A percentile compares a stretch with the other conserved stretches of the same genome.
These are phyloP conservation scores for Celoporthe dispersa DNA, from an alignment of 2,329 filamentous ascomycete species.

Conservation along the genomic window DNA sequence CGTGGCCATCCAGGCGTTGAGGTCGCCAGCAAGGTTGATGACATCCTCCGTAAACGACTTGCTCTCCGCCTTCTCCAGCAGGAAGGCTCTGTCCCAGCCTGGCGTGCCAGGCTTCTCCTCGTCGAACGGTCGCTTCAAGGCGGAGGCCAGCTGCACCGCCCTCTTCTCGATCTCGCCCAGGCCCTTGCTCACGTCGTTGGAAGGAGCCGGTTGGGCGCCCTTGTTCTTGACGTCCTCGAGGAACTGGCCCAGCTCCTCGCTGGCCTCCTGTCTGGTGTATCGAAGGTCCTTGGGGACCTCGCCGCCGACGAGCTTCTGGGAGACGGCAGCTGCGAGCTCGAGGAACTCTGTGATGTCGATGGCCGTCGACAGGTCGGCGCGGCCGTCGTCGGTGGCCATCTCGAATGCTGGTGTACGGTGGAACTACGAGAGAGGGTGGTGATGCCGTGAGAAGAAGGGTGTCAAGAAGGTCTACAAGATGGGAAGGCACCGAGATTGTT, in stretches of 20 bases:
- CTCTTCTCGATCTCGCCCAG: neutral
- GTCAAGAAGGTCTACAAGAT: neutral
- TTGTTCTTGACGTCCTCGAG: neutral
- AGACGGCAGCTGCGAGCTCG: neutral
- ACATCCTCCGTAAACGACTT: neutral
- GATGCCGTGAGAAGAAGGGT: neutral
- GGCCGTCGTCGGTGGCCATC: neutral
- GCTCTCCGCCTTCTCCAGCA: neutral
- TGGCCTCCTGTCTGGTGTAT: neutral
- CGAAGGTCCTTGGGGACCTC: neutral
- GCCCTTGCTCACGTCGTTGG: neutral
- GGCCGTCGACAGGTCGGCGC: neutral
- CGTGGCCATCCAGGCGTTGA: neutral
- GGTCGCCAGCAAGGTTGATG: neutral
- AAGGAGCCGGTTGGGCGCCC: neutral
- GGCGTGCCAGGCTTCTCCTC: neutral
- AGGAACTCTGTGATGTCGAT: neutral
- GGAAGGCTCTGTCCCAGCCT: neutral
- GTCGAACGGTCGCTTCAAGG: neutral
- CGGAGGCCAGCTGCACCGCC: neutral
- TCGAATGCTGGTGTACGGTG: neutral
- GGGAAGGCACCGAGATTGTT: neutral
- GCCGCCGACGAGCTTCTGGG: neutral
- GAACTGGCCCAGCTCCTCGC: neutral
- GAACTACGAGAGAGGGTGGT: neutral